Percentiles rank a stretch among this genome's conserved stretches.
Conservation (phyloP, 192 early-diverging fungal species). For the Lunasporangiospora selenospora region DNA sequence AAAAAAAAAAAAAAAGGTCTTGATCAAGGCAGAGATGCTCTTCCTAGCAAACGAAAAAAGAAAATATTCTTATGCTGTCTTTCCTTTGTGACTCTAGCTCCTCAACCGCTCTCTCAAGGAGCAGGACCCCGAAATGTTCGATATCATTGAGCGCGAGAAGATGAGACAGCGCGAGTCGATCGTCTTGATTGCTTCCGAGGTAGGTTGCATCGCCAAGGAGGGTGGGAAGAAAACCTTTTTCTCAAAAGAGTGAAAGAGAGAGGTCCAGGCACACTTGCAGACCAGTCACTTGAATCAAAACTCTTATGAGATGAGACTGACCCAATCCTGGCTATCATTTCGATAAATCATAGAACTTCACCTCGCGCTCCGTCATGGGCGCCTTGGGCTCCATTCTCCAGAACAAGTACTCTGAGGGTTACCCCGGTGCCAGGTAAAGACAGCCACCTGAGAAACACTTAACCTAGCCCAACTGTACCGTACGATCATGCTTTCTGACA, state of each 20-base stretch:
- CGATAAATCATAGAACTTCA: conserved; percentile 82
- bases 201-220: conserved; percentile 28
- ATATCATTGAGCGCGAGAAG: conserved; percentile 97
- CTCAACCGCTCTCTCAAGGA: conserved; percentile 81
- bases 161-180: conserved; percentile 91
- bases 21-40: too few species aligned
- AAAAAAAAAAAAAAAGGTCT: too few species aligned
- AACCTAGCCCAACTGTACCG: conserved; percentile 1
- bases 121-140: conserved; percentile 88
- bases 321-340: too few species aligned
- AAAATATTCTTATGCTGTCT: background rate
- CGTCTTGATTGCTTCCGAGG: conserved; percentile 96
- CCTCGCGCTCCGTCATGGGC: conserved; percentile 94
- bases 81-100: conserved; percentile 48
- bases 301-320: background rate
- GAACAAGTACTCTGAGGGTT: conserved; percentile 99
- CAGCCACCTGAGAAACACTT: background rate
- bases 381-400: conserved; percentile 98
- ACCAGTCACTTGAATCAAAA: background rate
- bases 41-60: background rate
- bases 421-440: conserved; percentile 84
- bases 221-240: conserved; percentile 3
- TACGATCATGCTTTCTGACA: background rate
- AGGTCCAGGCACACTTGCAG: background rate
- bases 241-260: background rate